A percentile compares a stretch with the other conserved stretches of the same genome.
phyloP scores from a whole-genome alignment of 2,329 filamentous ascomycete genomes.

The Hypoxylon sp. region DNA sequence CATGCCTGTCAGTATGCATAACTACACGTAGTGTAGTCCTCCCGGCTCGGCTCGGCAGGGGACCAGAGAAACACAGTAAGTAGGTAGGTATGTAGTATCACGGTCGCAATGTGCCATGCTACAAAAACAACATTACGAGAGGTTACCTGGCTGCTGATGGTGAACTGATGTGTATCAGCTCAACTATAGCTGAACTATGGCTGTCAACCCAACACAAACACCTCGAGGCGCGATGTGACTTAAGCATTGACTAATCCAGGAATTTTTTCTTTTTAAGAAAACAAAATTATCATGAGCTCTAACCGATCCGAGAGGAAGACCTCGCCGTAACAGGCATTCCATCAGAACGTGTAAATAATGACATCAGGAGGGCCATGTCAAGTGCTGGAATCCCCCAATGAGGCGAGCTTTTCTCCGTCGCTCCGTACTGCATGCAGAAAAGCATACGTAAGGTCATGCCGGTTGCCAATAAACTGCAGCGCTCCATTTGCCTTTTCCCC shows the following conservation, averaged over 20 bases:
- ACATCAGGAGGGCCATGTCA: not conserved
- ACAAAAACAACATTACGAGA: constrained; percentile 16
- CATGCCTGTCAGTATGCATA: constrained; percentile 16
- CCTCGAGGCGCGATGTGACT: not conserved
- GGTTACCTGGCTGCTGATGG: constrained; percentile 1
- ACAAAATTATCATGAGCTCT: not conserved
- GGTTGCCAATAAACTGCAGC: not conserved
- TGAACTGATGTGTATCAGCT: not conserved
- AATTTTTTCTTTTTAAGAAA: too few species aligned
- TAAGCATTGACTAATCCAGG: not conserved
- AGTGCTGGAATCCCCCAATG: not conserved
- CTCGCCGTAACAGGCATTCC: not conserved
- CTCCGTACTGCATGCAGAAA: not conserved
- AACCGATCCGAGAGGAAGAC: not conserved
- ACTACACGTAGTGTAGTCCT: constrained; percentile 12
- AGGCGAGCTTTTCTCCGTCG: not conserved
- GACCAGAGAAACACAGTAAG: constrained; percentile 10
- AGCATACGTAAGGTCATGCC: not conserved
- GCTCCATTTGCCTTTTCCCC: not conserved
- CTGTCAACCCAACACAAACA: constrained; percentile 11
- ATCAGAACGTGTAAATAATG: constrained; percentile 1
- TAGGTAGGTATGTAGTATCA: too few species aligned
- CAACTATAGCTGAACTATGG: not conserved
- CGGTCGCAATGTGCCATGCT: constrained; percentile 5
- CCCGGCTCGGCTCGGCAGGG: constrained; percentile 35